Percentiles rank a stretch among this genome's conserved stretches.
Evolutionary conservation across 192 early-diverging fungal species (phyloP).

Genomic region (Coemansia umbellata): DNA sequence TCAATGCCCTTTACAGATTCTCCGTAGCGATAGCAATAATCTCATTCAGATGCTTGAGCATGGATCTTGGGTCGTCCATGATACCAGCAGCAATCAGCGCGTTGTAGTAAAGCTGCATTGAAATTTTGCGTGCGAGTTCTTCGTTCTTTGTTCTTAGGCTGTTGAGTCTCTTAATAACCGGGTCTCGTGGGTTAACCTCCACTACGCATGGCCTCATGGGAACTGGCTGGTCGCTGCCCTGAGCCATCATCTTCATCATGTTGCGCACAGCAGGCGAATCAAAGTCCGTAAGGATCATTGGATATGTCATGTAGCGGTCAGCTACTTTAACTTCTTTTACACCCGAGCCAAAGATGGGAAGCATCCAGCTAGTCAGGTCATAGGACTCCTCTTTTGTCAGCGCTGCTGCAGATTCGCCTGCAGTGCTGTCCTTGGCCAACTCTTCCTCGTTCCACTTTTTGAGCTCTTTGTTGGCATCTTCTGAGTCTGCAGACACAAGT

Average conservation of each 20-base stretch:
- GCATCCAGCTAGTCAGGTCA: conserved; percentile 63
- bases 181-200: conserved; percentile 72
- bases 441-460: conserved; percentile 62
- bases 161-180: conserved; percentile 66
- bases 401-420: conserved; percentile 31
- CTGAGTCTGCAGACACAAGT: conserved; percentile 56
- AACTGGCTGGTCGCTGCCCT: conserved; percentile 29
- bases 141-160: conserved; percentile 56
- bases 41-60: conserved; percentile 70
- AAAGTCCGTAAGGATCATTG: conserved; percentile 71
- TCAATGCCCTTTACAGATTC: too few relatives aligned
- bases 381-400: conserved; percentile 53
- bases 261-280: conserved; percentile 68
- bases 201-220: conserved; percentile 63
- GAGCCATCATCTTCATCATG: conserved; percentile 55
- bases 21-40: conserved; percentile 32
- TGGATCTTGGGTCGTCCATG: conserved; percentile 70
- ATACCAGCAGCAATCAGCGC: conserved; percentile 74
- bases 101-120: conserved; percentile 71
- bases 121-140: conserved; percentile 62
- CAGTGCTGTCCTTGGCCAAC: conserved; percentile 35
- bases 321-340: conserved; percentile 70
- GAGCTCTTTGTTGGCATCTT: conserved; percentile 66
- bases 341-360: conserved; percentile 55
- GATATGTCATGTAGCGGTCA: conserved; percentile 67